Evolutionary conservation across 176 grass and related monocot species (phyloP), one percentile per base, ranked within the genome.

Genomic region (Dactylis glomerata): DNA sequence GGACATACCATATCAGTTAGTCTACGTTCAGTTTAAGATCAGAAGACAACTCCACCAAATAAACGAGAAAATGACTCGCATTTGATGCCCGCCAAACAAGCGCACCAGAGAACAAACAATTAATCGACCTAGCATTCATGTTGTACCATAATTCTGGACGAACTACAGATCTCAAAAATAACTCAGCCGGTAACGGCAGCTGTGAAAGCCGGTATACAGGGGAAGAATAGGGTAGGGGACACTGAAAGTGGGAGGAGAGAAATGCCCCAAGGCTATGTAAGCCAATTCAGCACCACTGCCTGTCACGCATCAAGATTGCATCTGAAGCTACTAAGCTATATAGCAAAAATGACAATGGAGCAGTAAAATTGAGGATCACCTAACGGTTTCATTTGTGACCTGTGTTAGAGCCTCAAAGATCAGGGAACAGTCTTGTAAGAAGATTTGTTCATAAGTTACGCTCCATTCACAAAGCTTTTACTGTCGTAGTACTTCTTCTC

Each of bases 401-500:
- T 77, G 78, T 86, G 76, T 52, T 69, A 67, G 59, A 27, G 77
- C 82, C 78, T 80, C 24, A 81, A 66, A 76, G 45, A 79, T 67
- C 46, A 54, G 6, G 41, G 20, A 88, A 49, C 38, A 79, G 28
- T 85, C 38, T 51, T 82, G 56, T 57, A 28, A 5, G 13, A 89
- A 77, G 44, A 49, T 45, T 16, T 37, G 50, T 16, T 75, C 63
- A 16, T 15, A 67, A 24, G 47, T 89, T 81, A 99, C 47, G 91
- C 97, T 47, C 88, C 97, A 81, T 89, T 87, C 13, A 94, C 84
- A 34, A 89, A 99, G 65, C 41, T 86, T 93, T 96, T 99, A 85
- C 88, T 71, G 45, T 96, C 92, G 0, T 99, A 99, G 55, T 96
- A 99, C 83, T 86, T 99, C 93, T 88, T 94, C 90, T 99, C 96